A percentile compares a stretch with the other conserved stretches of the same genome.
These are phyloP conservation scores for Emericellopsis atlantica DNA, from an alignment of 2,329 filamentous ascomycete species.

Conservation along the genomic window DNA sequence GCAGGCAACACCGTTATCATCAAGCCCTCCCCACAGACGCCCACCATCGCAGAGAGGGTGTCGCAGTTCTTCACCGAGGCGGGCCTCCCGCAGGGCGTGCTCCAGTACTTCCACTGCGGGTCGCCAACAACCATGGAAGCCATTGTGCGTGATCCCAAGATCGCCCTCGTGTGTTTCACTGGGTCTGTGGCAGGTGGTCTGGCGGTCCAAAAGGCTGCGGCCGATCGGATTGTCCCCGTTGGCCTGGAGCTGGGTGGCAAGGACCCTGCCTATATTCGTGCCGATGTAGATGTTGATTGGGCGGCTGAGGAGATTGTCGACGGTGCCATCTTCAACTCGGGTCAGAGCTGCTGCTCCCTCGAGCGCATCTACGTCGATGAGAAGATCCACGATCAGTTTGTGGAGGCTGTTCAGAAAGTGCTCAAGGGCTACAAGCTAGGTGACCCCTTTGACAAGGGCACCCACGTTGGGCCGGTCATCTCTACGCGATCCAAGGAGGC, in stretches of 20 bases:
- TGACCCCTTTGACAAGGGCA: constrained; percentile 69
- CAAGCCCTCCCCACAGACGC: constrained; percentile 91
- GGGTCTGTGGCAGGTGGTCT: constrained; percentile 83
- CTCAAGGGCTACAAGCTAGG: constrained; percentile 74
- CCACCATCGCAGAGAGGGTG: constrained; percentile 79
- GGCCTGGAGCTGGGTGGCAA: constrained; percentile 90
- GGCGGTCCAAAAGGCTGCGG: constrained; percentile 72
- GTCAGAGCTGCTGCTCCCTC: constrained; percentile 92
- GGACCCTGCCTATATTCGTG: constrained; percentile 80
- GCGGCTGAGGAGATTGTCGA: constrained; percentile 91
- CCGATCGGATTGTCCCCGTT: constrained; percentile 73
- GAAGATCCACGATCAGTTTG: constrained; percentile 70
- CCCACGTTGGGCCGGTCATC: constrained; percentile 79
- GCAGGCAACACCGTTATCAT: constrained; percentile 85
- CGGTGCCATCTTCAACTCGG: constrained; percentile 93
- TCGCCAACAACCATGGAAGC: constrained; percentile 65
- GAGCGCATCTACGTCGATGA: constrained; percentile 87
- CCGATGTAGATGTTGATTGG: constrained; percentile 81
- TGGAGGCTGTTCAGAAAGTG: constrained; percentile 67
- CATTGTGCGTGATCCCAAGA: constrained; percentile 62
- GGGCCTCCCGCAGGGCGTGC: constrained; percentile 69
- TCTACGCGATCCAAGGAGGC: constrained; percentile 65
- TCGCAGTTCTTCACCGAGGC: constrained; percentile 64
- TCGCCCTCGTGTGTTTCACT: constrained; percentile 83
- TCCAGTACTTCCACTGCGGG: constrained; percentile 88